phyloP scores from a whole-genome alignment of 73 alveolate species.

The Paraurostyla sp. region DNA sequence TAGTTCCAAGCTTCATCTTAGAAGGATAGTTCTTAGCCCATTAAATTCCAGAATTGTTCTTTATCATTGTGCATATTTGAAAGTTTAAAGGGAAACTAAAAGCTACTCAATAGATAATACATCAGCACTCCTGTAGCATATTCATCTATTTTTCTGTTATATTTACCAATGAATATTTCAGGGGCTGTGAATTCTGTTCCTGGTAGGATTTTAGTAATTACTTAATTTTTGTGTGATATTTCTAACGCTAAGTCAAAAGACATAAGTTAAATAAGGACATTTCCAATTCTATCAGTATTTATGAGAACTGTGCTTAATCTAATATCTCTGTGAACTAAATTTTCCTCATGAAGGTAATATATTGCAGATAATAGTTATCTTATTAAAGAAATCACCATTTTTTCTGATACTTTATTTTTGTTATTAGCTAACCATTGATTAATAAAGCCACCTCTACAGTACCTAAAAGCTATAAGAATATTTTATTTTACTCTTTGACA shows the following conservation, averaged over 20 bases:
- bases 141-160: conserved; percentile 51
- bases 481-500: conserved; percentile 47
- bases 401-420: background rate
- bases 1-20: background rate
- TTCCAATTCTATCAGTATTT: conserved; percentile 12
- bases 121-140: conserved; percentile 43
- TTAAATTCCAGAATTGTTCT: conserved; percentile 8
- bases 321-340: conserved; percentile 32
- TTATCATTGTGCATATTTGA: background rate
- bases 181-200: conserved; percentile 57
- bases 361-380: conserved; percentile 34
- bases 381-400: background rate
- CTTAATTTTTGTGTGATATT: background rate
- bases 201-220: background rate
- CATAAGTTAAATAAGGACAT: conserved; percentile 20
- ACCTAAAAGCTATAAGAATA: background rate
- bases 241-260: conserved; percentile 50
- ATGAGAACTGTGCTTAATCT: conserved; percentile 24
- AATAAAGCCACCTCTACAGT: conserved; percentile 47
- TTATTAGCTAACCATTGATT: conserved; percentile 33
- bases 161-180: conserved; percentile 18
- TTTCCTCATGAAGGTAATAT: background rate
- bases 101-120: conserved; percentile 27
- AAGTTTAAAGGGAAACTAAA: background rate
- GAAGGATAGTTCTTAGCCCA: conserved; percentile 23